Evolutionary conservation across 331 rosid genomes (phyloP).

Genomic region (Malus hybrid): DNA sequence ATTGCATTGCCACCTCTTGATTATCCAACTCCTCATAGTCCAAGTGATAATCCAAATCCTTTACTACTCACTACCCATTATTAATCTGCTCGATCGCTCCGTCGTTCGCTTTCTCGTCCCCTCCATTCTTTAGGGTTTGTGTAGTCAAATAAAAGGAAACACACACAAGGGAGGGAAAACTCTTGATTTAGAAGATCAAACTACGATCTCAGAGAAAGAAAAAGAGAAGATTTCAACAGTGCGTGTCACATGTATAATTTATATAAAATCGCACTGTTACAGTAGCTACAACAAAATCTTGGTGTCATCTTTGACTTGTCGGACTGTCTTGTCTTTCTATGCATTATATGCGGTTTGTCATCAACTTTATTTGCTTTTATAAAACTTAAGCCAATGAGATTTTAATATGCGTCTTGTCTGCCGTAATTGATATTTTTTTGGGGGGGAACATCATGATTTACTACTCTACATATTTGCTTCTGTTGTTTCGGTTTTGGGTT

Average conservation of each 20-base stretch:
- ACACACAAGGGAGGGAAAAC: neutral
- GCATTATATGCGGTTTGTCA: conserved; percentile 15
- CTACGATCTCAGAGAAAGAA: neutral
- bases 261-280: neutral
- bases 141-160: conserved; percentile 33
- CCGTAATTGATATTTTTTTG: conserved; percentile 32
- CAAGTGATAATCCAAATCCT: conserved; percentile 21
- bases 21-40: neutral
- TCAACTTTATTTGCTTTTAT: conserved; percentile 20
- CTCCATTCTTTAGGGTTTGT: conserved; percentile 18
- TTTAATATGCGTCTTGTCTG: conserved; percentile 31
- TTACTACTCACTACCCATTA: neutral
- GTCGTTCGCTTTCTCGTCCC: conserved; percentile 19
- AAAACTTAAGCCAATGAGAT: conserved; percentile 39
- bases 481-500: neutral
- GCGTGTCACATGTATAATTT: neutral
- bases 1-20: conserved; percentile 90
- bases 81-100: conserved; percentile 14
- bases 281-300: conserved; percentile 26
- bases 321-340: conserved; percentile 37
- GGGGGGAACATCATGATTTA: conserved; percentile 43
- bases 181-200: conserved; percentile 21
- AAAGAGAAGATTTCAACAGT: conserved; percentile 7
- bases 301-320: conserved; percentile 48
- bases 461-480: conserved; percentile 27